phyloP scores from a whole-genome alignment of 2,329 filamentous ascomycete genomes.

The Sporothrix curviconia region DNA sequence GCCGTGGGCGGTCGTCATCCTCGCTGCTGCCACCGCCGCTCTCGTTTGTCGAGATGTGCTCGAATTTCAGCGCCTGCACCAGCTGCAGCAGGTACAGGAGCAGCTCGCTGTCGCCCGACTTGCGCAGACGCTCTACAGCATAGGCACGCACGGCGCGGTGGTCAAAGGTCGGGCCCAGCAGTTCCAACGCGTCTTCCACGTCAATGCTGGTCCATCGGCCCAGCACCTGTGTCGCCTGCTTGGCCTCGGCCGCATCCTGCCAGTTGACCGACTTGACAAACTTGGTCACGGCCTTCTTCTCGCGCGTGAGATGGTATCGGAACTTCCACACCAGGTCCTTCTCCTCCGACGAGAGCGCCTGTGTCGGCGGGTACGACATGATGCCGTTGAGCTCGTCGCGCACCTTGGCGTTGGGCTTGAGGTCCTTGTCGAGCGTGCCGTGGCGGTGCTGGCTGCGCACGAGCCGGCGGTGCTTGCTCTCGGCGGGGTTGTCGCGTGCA shows the following conservation, averaged over 20 bases:
- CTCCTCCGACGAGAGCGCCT: conserved; percentile 80
- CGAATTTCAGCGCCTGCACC: conserved; percentile 92
- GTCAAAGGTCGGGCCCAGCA: conserved; percentile 87
- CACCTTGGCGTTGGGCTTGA: conserved; percentile 93
- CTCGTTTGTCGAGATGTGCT: conserved; percentile 64
- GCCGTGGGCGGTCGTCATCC: conserved; percentile 21
- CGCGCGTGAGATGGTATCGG: conserved; percentile 83
- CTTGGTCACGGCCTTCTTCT: conserved; percentile 90
- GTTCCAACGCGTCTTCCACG: conserved; percentile 89
- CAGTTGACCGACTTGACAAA: conserved; percentile 72
- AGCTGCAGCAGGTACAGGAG: conserved; percentile 87
- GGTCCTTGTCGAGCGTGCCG: conserved; percentile 86
- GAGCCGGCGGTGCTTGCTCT: conserved; percentile 86
- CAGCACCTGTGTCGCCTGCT: conserved; percentile 83
- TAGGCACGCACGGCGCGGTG: conserved; percentile 84
- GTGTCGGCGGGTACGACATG: conserved; percentile 86
- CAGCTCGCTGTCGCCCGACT: conserved; percentile 87
- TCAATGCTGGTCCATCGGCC: conserved; percentile 95
- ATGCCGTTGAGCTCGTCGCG: conserved; percentile 89
- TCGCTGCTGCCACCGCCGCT: conserved; percentile 34
- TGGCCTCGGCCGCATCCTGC: conserved; percentile 28
- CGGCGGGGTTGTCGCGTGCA: conserved; percentile 83
- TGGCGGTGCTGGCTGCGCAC: conserved; percentile 86
- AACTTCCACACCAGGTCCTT: conserved; percentile 98
- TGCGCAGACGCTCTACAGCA: conserved; percentile 83